Conservation (phyloP, 169 alveolate species). For the Plasmodium blacklocki region DNA sequence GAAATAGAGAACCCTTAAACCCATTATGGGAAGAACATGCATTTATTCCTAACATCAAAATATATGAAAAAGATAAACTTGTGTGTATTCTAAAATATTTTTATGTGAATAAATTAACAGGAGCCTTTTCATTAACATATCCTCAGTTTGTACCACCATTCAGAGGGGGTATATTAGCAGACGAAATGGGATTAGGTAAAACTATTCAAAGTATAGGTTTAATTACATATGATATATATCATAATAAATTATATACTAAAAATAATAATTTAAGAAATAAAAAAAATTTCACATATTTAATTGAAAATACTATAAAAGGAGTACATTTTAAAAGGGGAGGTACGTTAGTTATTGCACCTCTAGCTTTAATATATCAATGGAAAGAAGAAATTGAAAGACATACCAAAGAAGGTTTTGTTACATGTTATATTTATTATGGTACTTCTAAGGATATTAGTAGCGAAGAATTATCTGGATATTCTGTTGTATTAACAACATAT, state of each 20-base stretch:
- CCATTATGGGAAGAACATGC: constrained; percentile 74
- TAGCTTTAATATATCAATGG: constrained; percentile 88
- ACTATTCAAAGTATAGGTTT: constrained; percentile 97
- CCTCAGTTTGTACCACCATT: constrained; percentile 69
- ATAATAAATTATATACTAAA: constrained; percentile 36
- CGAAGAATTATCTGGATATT: constrained; percentile 78
- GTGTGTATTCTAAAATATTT: constrained; percentile 64
- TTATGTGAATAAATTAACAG: constrained; percentile 60
- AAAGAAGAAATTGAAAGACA: constrained; percentile 83
- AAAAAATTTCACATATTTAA: constrained; percentile 32
- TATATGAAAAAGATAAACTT: constrained; percentile 28
- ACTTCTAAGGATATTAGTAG: constrained; percentile 68
- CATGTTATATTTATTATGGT: constrained; percentile 80
- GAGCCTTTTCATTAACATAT: constrained; percentile 55
- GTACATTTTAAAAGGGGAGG: constrained; percentile 79
- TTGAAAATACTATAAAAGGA: constrained; percentile 70
- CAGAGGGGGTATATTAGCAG: constrained; percentile 88
- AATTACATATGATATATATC: constrained; percentile 81
- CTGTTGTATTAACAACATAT: constrained; percentile 89
- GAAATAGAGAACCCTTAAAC: constrained; percentile 51
- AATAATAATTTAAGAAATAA: constrained; percentile 30
- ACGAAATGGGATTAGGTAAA: constrained; percentile 99
- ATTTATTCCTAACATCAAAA: constrained; percentile 64
- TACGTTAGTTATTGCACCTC: constrained; percentile 88
- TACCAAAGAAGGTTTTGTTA: constrained; percentile 77